Evolutionary conservation across 2,329 filamentous ascomycete species (phyloP).

Genomic region (Ophiostoma perfectum): DNA sequence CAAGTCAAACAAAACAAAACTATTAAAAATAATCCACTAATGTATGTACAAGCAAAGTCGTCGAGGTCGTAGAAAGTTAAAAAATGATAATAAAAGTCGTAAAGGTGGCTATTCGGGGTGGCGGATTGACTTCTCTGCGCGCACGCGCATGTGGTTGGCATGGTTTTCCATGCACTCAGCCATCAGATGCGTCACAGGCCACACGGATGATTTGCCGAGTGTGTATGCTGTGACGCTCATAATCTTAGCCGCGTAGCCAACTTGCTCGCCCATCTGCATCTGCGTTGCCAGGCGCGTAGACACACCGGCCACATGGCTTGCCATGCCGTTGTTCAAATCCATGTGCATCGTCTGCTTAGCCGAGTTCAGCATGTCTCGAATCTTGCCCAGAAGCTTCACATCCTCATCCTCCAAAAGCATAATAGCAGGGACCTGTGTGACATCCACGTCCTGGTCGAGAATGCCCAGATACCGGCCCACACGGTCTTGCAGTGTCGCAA

Average conservation of each 20-base stretch:
- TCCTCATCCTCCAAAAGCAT: conserved; percentile 93
- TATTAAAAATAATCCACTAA: neutral
- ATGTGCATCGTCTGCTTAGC: conserved; percentile 74
- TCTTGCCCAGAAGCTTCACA: conserved; percentile 73
- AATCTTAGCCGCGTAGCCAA: conserved; percentile 79
- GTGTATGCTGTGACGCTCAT: conserved; percentile 79
- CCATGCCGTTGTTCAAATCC: conserved; percentile 44
- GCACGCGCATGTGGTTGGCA: conserved; percentile 46
- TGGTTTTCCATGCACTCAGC: conserved; percentile 52
- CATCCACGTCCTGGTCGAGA: conserved; percentile 77
- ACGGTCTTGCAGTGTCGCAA: conserved; percentile 85
- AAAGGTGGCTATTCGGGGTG: neutral
- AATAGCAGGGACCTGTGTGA: conserved; percentile 73
- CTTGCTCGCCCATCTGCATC: conserved; percentile 51
- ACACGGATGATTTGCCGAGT: conserved; percentile 82
- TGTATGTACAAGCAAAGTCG: neutral
- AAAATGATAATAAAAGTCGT: neutral
- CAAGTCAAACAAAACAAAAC: neutral
- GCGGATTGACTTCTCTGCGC: conserved; percentile 48
- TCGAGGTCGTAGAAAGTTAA: neutral
- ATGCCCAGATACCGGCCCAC: conserved; percentile 86
- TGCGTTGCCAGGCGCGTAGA: conserved; percentile 45
- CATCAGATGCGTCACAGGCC: conserved; percentile 64
- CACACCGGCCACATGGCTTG: conserved; percentile 36
- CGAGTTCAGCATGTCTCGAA: conserved; percentile 69